Evolutionary conservation across 192 early-diverging fungal species (phyloP), one percentile per base, ranked within the genome.

Genomic region (Anaeromyces robustus): DNA sequence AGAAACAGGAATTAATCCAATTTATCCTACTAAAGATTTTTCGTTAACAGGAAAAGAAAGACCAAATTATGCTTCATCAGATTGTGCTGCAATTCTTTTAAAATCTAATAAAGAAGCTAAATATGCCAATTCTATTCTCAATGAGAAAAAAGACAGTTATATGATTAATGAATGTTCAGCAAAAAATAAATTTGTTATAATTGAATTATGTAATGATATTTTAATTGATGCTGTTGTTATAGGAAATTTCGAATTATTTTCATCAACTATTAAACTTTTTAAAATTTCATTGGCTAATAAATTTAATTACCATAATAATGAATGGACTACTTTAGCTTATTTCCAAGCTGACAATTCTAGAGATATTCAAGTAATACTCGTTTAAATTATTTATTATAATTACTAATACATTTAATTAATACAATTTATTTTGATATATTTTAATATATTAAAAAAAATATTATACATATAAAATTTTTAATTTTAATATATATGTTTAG

Each of bases 191-290:
- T 96, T 92, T 85, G 92, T 98, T 1, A 91, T 95, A n/a, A 88
- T 98, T 19, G 95, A 97, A 85, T 89, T 99, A 9, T 99, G 98
- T 85, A 92, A 98, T 82, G 93, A 93, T 29, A 96, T 98, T 80
- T 84, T 97, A 11, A 92, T 99, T 29, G 94, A 97, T 84, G 91
- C 94, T 2, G 83, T 99, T 79, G 90, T 93, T 22, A 83, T 99
- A 77, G 98, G 94, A 78, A 98, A 98, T 85, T 96, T 93, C 82
- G 98, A 99, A 85, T 96, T 97, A 83, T 99, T 99, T 82, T 95
- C 94, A 0, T 94, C 93, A 77, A 97, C 93, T 2, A 97, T 97
- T 83, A 94, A 94, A 81, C 93, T 97, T 52, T 91, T 96, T 84
- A 86, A 90, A 77, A 89, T 98, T 0, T 94, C 90, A 78, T 91